Evolutionary conservation across 2,329 filamentous ascomycete genomes (phyloP).

Genomic region (Cladobotryum protrusum): DNA sequence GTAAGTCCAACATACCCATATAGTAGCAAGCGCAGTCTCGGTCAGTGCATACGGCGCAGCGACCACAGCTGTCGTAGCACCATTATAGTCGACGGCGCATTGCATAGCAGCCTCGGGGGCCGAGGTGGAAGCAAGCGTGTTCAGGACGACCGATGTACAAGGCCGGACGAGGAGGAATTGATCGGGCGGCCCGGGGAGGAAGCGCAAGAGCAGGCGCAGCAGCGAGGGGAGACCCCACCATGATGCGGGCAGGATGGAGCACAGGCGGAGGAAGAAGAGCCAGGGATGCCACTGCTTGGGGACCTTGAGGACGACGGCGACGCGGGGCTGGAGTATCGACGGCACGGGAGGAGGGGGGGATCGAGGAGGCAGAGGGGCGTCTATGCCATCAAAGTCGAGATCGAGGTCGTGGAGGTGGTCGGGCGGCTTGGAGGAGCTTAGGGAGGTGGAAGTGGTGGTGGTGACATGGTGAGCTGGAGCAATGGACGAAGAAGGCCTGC

Average conservation of each 20-base stretch:
- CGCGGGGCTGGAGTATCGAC: constrained; percentile 63
- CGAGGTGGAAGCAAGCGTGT: constrained; percentile 1
- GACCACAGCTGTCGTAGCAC: not conserved
- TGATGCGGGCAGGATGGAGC: constrained; percentile 63
- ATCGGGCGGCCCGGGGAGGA: constrained; percentile 39
- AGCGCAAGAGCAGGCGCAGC: constrained; percentile 60
- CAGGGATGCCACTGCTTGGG: constrained; percentile 66
- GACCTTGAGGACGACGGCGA: constrained; percentile 72
- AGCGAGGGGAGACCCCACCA: constrained; percentile 67
- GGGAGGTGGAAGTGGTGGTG: not conserved
- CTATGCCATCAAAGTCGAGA: not conserved
- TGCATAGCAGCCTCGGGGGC: not conserved
- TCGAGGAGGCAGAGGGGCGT: not conserved
- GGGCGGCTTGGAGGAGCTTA: not conserved
- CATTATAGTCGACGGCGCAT: constrained; percentile 1
- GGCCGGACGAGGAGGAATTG: constrained; percentile 22
- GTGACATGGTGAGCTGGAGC: constrained; percentile 10
- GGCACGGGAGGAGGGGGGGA: constrained; percentile 15
- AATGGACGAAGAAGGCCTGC: constrained; percentile 15
- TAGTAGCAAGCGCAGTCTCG: constrained; percentile 64
- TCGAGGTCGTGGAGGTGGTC: constrained; percentile 2
- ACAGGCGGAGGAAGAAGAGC: constrained; percentile 64
- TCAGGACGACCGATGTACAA: constrained; percentile 8
- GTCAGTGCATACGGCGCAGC: constrained; percentile 43
- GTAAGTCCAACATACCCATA: constrained; percentile 55